Conservation (phyloP, 129 eudicot species). For the Solidago caesia region DNA sequence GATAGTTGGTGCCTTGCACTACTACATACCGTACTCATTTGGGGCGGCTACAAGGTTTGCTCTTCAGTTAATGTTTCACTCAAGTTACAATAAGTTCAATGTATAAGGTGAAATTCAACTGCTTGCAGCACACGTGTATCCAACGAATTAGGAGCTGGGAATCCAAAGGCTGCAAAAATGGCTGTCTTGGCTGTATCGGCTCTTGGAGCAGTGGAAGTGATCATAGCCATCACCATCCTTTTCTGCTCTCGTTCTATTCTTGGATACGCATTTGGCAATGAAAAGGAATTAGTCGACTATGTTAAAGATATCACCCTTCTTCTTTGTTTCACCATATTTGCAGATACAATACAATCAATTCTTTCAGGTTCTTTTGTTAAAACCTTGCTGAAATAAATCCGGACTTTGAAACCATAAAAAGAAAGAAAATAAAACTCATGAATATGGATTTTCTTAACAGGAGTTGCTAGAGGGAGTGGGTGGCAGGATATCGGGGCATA, state of each 20-base stretch:
- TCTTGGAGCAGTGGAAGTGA: constrained; percentile 34
- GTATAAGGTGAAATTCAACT: neutral
- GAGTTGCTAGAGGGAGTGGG: constrained; percentile 68
- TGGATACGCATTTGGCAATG: constrained; percentile 35
- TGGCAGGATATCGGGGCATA: constrained; percentile 70
- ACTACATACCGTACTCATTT: constrained; percentile 43
- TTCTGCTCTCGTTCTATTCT: constrained; percentile 32
- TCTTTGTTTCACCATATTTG: constrained; percentile 36
- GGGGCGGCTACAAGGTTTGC: constrained; percentile 55
- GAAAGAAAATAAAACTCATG: neutral
- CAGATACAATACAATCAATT: constrained; percentile 35
- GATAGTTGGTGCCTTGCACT: constrained; percentile 36
- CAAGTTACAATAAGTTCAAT: neutral
- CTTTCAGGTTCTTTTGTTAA: constrained; percentile 29
- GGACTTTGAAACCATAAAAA: neutral
- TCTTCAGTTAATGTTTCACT: neutral
- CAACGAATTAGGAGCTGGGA: constrained; percentile 41
- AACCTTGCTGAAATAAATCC: constrained; percentile 1
- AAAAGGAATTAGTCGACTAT: constrained; percentile 34
- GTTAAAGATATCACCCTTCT: constrained; percentile 32
- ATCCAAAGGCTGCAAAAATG: constrained; percentile 35
- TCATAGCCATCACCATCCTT: constrained; percentile 25
- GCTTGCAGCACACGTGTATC: constrained; percentile 35
- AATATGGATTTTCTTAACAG: constrained; percentile 22
- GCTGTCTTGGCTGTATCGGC: constrained; percentile 15